phyloP scores from a whole-genome alignment of 208 protist genomes.

The Herpetomonas muscarum region DNA sequence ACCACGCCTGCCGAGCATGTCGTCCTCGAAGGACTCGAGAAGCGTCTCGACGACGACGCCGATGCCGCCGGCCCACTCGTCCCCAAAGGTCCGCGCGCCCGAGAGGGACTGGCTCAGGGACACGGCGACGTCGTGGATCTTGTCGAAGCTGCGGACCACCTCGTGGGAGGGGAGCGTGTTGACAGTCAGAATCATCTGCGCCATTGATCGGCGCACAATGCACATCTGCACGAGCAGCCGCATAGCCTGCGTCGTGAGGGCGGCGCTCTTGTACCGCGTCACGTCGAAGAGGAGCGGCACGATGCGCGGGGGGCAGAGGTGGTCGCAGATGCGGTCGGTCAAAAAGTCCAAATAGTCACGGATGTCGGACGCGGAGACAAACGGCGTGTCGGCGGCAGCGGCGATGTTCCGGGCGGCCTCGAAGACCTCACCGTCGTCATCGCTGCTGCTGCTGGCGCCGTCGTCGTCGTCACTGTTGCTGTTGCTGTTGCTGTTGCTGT shows the following conservation, averaged over 20 bases:
- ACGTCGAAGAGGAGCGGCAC: constrained; percentile 66
- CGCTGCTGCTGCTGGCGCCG: not conserved
- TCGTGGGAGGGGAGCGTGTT: constrained; percentile 60
- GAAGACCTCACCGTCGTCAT: not conserved
- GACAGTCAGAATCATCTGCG: constrained; percentile 56
- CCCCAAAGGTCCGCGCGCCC: not conserved
- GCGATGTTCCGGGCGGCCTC: not conserved
- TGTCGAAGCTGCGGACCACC: constrained; percentile 55
- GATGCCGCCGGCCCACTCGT: constrained; percentile 12
- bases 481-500: not conserved
- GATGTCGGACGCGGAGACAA: constrained; percentile 24
- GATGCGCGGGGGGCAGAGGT: constrained; percentile 37
- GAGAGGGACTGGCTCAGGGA: constrained; percentile 13
- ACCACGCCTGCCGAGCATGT: not conserved
- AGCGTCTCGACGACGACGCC: constrained; percentile 24
- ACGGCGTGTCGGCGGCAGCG: not conserved
- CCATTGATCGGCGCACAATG: constrained; percentile 48
- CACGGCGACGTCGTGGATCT: constrained; percentile 52
- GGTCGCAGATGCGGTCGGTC: constrained; percentile 23
- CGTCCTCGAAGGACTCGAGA: constrained; percentile 19
- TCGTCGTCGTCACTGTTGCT: not conserved
- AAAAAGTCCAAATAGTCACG: constrained; percentile 38
- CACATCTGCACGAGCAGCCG: constrained; percentile 64
- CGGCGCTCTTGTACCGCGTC: constrained; percentile 40
- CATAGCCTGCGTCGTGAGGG: constrained; percentile 60